These are phyloP conservation scores for Leptosphaerulina australis DNA, from an alignment of 2,329 filamentous ascomycete species.

Conservation along the genomic window DNA sequence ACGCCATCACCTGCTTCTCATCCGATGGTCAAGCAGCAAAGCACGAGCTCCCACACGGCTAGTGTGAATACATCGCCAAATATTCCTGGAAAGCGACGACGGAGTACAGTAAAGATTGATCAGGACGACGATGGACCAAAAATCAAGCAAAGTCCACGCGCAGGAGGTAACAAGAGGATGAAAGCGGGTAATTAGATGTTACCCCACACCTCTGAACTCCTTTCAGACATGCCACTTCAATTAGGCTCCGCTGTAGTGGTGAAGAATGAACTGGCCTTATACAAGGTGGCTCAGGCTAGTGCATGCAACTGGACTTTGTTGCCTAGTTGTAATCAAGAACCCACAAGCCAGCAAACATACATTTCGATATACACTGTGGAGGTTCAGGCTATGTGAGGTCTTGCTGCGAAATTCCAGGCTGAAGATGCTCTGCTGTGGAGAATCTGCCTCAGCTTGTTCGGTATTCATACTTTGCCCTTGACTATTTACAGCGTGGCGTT, in stretches of 20 bases:
- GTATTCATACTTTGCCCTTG: not conserved
- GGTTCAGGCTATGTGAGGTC: not conserved
- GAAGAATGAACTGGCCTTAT: not conserved
- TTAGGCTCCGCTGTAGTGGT: not conserved
- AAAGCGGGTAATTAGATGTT: constrained; percentile 34
- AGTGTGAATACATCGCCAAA: constrained; percentile 69
- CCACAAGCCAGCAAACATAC: not conserved
- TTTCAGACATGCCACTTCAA: not conserved
- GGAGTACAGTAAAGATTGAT: constrained; percentile 66
- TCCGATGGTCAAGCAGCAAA: constrained; percentile 63
- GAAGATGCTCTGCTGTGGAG: not conserved
- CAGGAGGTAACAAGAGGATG: constrained; percentile 49
- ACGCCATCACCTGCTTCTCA: constrained; percentile 56
- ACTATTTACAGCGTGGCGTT: constrained; percentile 20
- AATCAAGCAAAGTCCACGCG: constrained; percentile 56
- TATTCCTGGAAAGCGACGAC: constrained; percentile 63
- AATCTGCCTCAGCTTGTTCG: not conserved
- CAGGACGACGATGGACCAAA: constrained; percentile 57
- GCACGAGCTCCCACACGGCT: constrained; percentile 59
- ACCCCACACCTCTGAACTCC: not conserved
- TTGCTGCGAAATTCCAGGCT: not conserved
- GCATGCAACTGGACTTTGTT: not conserved
- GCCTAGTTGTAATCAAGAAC: not conserved
- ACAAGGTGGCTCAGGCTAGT: not conserved
- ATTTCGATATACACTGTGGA: not conserved